Evolutionary conservation across 345 rosid genomes (phyloP), one percentile per base, ranked within the genome.

Genomic region (Moricandia moricandioides): DNA sequence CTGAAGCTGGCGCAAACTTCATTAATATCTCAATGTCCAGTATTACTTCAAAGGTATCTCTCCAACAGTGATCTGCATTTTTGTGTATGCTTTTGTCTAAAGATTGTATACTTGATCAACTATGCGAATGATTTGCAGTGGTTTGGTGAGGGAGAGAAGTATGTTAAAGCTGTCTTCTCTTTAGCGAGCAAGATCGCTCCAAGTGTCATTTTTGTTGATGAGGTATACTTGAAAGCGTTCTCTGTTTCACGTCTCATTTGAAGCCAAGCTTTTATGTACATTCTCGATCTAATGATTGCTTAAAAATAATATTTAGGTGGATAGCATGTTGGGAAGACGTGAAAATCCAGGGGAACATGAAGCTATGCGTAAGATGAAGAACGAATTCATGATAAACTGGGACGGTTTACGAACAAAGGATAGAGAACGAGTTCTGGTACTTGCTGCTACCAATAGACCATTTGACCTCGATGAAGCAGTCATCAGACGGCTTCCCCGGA

Each of bases 161-260:
- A 49, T 75, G 97, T 95, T 37, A 95, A 92, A 84, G 97, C 97
- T 9, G 97, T 95, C 43, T 95, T 95, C 82, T 95, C 99, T 78
- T 84, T 95, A 61, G 97, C 97, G n/a, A 95, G 99, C 80, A 95
- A 95, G 85, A 92, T 95, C 80, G 92, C 99, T 65, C 99, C 99
- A 1, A 92, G 97, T 80, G 96, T 95, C 79, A 70, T 95, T 80
- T 95, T 95, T 75, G 91, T 95, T 65, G 97, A 95, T 62, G 99
- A 95, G 97, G 99, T 95, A 80, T 65, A 88, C 45, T 65, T 59
- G 17, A 69, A 69, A 39, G 9, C 5, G 16, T 29, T 58, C 9
- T 76, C 43, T 43, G 51, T 45, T 45, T 45, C 52, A 45, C 52
- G 1, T 45, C 52, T 45, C 52, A 16, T n/a, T 45, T n/a, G 52